Evolutionary conservation across 768 basidiomycete genomes (phyloP), one percentile per base, ranked within the genome.

Genomic region (Hypholoma sublateritium): DNA sequence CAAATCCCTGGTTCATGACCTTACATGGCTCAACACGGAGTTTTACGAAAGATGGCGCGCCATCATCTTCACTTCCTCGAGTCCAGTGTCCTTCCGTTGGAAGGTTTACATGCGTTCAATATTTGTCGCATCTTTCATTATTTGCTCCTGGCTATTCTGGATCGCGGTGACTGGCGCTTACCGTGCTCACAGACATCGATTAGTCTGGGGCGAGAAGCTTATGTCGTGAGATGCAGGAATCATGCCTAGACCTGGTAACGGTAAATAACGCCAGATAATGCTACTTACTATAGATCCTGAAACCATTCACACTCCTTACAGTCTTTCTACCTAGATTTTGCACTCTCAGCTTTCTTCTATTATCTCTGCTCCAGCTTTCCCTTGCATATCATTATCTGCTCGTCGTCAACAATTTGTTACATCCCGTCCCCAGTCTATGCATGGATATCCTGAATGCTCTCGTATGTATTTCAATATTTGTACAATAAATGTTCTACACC

Each of bases 181-280:
- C 58, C 77, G 85, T 36, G 90, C 89, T 19, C 87, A 92, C 67
- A 78, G 86, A 62, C 84, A 89, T 63, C 75, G 88, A 41, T 80
- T 90, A 19, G 82, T 92, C 13, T 92, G 89, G 88, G 90, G 90
- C 50, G 88, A 89, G 64, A 81, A 84, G 50, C 75, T 92, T 55
- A 87, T 91, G 80, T 88, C 85, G 44, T 91, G 69, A 57, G 2
- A 42, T 34, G 51, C 77, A 56, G 42, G 22, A 19, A 28, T 28
- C 42, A 9, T 42, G 3, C 34, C 39, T 9, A 41, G 11, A 35
- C 25, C 43, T n/a, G n/a, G n/a, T n/a, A n/a, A n/a, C n/a, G n/a
- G n/a, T n/a, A n/a, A n/a, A n/a, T n/a, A n/a, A n/a, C 34, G 9
- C 13, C 32, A 22, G 12, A 3, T 5, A 21, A n/a, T 12, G 19